Evolutionary conservation across 1,139 yeast species (phyloP), one percentile per base, ranked within the genome.

Genomic region (Meyerozyma athensensis): DNA sequence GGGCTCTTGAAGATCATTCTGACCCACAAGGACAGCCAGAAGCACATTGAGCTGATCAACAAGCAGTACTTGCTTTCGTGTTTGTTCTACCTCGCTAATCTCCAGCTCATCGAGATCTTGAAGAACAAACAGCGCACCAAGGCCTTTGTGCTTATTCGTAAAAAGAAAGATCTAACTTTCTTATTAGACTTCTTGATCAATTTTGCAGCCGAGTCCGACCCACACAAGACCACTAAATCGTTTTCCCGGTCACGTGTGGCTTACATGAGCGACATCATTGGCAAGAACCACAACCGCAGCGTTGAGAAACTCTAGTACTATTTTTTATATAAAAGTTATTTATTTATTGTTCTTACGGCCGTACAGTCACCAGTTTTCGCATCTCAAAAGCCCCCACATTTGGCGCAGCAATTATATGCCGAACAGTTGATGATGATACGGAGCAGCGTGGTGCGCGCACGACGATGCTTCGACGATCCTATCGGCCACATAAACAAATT

Each of bases 31-130:
- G 26, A 42, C 17, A 42, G 42, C 34, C 44, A 49, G 39, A 38
- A 53, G 33, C 52, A 46, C 35, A 46, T 65, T 23, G 75, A 69
- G 47, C 55, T 68, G 10, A 57, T 61, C 40, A 68, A 70, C 50
- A 70, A 69, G 50, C 75, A 69, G 45, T 69, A 70, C 45, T 57
- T 70, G 40, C 55, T 70, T 33, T 60, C 68, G 38, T 65, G 68
- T 41, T 57, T 70, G 42, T 69, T 64, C 44, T 69, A 66, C 44
- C 55, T 69, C 44, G 53, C 64, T 45, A 59, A 68, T 43, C 55
- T 69, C 40, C 53, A 51, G 32, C 53, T 69, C 42, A 55, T 69
- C 26, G 51, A 54, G 35, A 67, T 70, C 22, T 61, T 65, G 46
- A 69, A 68, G 47, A 68, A 69, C 49, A 68, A 67, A 52, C 55